Base-by-base conservation (phyloP, 352 stramenopile genomes). In the Phytophthora pistaciae region DNA sequence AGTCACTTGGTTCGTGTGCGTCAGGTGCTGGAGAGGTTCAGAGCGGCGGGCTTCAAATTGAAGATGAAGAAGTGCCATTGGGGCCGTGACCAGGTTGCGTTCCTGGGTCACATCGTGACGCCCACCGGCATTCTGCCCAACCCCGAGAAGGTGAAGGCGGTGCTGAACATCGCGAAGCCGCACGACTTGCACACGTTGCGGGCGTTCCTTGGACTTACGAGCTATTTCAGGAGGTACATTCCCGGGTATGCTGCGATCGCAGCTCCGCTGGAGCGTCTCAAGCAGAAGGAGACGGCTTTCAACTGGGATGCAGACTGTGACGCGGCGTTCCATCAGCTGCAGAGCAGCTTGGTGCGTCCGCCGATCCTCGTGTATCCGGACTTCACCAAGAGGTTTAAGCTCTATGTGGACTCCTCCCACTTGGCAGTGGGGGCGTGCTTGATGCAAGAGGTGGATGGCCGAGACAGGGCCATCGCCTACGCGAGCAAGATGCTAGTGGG, bases 51-150 rank as follows among this genome's bases (percentile, higher is more conserved):
- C 0, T 58, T 58, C 20, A 66, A 66, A 14, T 6, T 66, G 3
- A 52, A 65, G 11, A 65, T 66, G 27, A 66, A 66, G 18, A 66
- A 57, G 58, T 58, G 59, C 27, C 59, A 31, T 6, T 31, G 4
- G 27, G 27, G 27, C 3, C 27, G 27, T 6, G 8, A 31, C 27
- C 27, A 31, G 8, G 27, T 31, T 8, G 27, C 27, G 5, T 3
- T 31, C 27, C 8, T 31, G 27, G 27, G 27, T 7, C 27, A 31
- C 27, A 31, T 31, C 8, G 27, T 31, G 27, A 31, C 27, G 3
- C 27, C 27, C 8, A 8, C 27, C 3, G 27, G 27, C 5, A 31
- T 31, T 31, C 27, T 31, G 27, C 27, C 27, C 8, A 29, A 29
- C 4, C 27, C 27, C 5, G 27, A 31, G 27, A 31, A 31, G 8